These are phyloP conservation scores for Tieghemostelium lacteum DNA, from an alignment of 78 protist genomes.

Conservation along the genomic window DNA sequence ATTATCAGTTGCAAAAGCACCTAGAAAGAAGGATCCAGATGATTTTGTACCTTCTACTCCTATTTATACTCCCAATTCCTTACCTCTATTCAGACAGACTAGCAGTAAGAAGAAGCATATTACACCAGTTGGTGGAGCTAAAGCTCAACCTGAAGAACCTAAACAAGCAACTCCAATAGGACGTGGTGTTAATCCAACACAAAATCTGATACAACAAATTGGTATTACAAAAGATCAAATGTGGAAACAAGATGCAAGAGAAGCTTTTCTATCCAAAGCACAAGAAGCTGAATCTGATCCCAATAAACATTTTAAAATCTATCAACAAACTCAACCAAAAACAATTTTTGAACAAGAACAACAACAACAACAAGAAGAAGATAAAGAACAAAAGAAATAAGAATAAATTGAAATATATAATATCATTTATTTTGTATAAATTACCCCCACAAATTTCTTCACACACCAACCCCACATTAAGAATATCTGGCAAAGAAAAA, in stretches of 20 bases:
- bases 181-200: conserved; percentile 40
- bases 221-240: conserved; percentile 10
- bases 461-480: too few species aligned
- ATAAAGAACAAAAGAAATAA: too few species aligned
- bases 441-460: too few species aligned
- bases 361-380: neutral
- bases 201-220: conserved; percentile 30
- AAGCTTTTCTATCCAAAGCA: conserved; percentile 33
- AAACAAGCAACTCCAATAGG: neutral
- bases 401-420: too few species aligned
- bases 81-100: conserved; percentile 57
- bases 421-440: too few species aligned
- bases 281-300: conserved; percentile 16
- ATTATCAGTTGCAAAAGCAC: conserved; percentile 52
- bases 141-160: conserved; percentile 13
- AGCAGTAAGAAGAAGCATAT: conserved; percentile 19
- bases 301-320: neutral
- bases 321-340: neutral
- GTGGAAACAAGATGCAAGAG: conserved; percentile 69
- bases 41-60: conserved; percentile 56
- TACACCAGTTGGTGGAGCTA: neutral
- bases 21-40: conserved; percentile 49
- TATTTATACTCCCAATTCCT: conserved; percentile 81
- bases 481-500: too few species aligned
- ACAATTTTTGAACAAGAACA: neutral